These are phyloP conservation scores for Symbiodinium pilosum DNA, from an alignment of 73 alveolate genomes.

Conservation along the genomic window DNA sequence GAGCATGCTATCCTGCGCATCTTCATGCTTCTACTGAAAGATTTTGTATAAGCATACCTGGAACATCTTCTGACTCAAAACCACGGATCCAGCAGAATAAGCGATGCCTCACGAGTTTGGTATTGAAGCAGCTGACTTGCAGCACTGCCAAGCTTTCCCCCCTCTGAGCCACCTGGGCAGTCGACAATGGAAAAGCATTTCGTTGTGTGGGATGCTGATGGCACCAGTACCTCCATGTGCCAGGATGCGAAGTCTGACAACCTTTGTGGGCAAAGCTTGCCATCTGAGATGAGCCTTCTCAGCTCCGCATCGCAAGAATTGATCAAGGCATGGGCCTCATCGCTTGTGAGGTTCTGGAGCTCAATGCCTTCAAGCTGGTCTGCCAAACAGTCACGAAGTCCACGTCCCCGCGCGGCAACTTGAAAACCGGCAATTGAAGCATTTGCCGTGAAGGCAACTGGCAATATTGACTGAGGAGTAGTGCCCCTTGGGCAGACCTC, in stretches of 20 bases:
- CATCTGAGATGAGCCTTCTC: neutral
- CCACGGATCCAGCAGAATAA: neutral
- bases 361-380: neutral
- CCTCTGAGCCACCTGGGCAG: slow-evolving; percentile 3
- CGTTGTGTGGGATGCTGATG: neutral
- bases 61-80: neutral
- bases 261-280: neutral
- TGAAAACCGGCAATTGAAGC: neutral
- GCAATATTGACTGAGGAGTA: neutral
- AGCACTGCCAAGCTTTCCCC: neutral
- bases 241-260: neutral
- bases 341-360: neutral
- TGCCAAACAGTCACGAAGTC: neutral
- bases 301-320: neutral
- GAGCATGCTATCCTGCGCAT: no score
- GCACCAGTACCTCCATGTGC: neutral
- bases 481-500: neutral
- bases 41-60: neutral
- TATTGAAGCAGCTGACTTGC: neutral
- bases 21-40: no score
- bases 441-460: neutral
- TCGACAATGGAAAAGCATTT: neutral
- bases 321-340: neutral
- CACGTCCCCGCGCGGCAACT: neutral
- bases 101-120: neutral